Conservation (phyloP, 495 filamentous ascomycete species). For the Aspergillus avenaceus region DNA sequence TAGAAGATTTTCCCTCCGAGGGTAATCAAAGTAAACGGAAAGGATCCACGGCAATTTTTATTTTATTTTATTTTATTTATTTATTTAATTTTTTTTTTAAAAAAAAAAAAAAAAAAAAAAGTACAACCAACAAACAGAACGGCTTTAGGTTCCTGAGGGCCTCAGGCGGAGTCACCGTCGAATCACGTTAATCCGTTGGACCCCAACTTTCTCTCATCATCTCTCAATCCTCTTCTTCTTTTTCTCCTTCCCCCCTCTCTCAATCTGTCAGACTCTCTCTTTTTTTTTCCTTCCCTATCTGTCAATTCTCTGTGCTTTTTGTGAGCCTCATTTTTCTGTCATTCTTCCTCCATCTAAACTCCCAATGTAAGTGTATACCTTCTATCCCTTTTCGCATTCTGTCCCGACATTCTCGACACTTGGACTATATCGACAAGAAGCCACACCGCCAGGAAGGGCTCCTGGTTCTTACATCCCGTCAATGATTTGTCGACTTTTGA, state of each 20-base stretch:
- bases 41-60: background rate
- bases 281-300: conserved; percentile 8
- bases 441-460: no score
- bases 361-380: background rate
- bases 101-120: no score
- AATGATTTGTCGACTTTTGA: no score
- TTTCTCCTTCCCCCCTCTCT: conserved; percentile 5
- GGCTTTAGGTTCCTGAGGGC: background rate
- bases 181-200: background rate
- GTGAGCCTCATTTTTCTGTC: background rate
- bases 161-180: conserved; percentile 2
- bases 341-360: background rate
- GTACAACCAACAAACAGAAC: background rate
- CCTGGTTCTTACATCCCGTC: no score
- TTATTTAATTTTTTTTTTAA: no score
- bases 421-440: no score
- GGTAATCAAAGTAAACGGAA: background rate
- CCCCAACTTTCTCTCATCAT: conserved; percentile 6
- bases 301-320: conserved; percentile 7
- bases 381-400: conserved; percentile 1
- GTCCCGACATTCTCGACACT: no score
- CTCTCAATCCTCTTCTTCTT: conserved; percentile 7
- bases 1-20: background rate
- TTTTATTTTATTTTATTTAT: no score
- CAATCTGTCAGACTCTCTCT: conserved; percentile 7